Percentiles rank a stretch among this genome's conserved stretches.
These are phyloP conservation scores for Tillandsia fasciculata DNA, from an alignment of 176 grass and related monocot genomes.

Conservation along the genomic window DNA sequence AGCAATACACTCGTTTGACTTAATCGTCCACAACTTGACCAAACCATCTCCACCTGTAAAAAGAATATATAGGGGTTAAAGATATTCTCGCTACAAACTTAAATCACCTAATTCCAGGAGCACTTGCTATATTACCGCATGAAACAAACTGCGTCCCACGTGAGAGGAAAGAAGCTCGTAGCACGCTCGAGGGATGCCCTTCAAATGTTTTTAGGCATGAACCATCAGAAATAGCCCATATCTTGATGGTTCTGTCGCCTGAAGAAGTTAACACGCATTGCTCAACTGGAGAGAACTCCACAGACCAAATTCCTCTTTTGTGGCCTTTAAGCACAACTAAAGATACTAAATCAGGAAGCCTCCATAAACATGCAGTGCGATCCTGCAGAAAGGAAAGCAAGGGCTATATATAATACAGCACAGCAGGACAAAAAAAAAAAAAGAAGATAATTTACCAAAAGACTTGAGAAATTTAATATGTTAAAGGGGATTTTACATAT, in stretches of 20 bases:
- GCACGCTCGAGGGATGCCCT: conserved; percentile 78
- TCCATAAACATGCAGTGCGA: conserved; percentile 85
- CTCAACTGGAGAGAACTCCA: conserved; percentile 96
- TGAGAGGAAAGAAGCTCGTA: conserved; percentile 74
- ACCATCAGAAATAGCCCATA: conserved; percentile 84
- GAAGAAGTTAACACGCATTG: conserved; percentile 89
- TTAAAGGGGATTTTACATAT: too few relatives aligned
- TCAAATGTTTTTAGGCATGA: conserved; percentile 94
- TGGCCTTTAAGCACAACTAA: conserved; percentile 71
- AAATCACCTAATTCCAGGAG: neutral
- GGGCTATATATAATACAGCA: neutral
- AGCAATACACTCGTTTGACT: conserved; percentile 82
- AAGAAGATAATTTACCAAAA: neutral
- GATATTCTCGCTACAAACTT: neutral
- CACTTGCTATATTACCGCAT: conserved; percentile 41
- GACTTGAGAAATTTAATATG: neutral
- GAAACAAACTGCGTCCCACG: conserved; percentile 78
- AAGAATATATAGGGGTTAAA: conserved; percentile 12
- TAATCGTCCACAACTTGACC: conserved; percentile 90
- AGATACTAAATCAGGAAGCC: conserved; percentile 66
- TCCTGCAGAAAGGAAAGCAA: conserved; percentile 47
- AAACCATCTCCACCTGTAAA: conserved; percentile 86
- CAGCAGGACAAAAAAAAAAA: neutral
- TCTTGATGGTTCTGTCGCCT: conserved; percentile 85
- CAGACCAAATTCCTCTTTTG: conserved; percentile 89